Base-by-base conservation (phyloP, 140 eudicot species). In the Anethum foeniculum region DNA sequence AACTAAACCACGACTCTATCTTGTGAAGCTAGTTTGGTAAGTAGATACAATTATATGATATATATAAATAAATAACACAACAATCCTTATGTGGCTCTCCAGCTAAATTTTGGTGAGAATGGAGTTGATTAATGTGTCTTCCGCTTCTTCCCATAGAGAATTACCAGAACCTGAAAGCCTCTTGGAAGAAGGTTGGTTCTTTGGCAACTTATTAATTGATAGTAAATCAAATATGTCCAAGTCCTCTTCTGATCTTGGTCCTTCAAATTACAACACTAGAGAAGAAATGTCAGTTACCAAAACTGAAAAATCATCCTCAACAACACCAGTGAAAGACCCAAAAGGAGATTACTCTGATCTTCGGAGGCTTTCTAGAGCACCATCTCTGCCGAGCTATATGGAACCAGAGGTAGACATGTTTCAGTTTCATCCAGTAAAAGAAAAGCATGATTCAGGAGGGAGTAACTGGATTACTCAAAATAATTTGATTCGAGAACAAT, bases 101-200 rank as follows among this genome's bases (percentile, higher is more conserved):
- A 36, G 46, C 19, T 79, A 19, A 16, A 51, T 38, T 52, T 60
- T 65, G 34, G 6, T 43, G 84, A 52, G 0, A 36, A 79, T 83
- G 86, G 78, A 79, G 56, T 32, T 79, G 16, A 19, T n/a, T 82
- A 77, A 77, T 12, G 78, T 28, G 44, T 27, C 72, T 13, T 71
- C 34, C 25, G 30, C 36, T 6, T 13, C 41, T 39, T 36, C 47
- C 54, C 28, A 34, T 9, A 58, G 19, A 69, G 71, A 71, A n/a
- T 54, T 44, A 2, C 49, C 49, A 9, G 89, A 86, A 80, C 83
- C 89, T 81, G 85, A 81, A 81, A 65, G 43, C 10, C 84, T 86
- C n/a, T 43, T 83, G 19, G 90, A 86, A 18, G 83, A 86, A 49
- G 28, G 56, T 30, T 86, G 90, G 90, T 86, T 86, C 80, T 86